Conservation (phyloP, 192 early-diverging fungal genomes). For the Backusella parvicylindrica region DNA sequence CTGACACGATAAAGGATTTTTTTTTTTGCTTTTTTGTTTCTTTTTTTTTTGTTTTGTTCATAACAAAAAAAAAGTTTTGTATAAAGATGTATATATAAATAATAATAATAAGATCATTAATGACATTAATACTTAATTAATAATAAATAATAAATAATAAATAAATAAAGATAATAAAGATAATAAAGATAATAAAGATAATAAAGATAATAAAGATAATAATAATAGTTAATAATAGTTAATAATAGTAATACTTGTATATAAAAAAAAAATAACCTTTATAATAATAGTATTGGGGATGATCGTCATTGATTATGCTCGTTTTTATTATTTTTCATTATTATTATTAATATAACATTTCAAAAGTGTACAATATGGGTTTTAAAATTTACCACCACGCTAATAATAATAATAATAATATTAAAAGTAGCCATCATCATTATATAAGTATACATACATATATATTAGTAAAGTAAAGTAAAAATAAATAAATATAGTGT, state of each 20-base stretch:
- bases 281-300: neutral
- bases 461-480: neutral
- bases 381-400: constrained; percentile 9
- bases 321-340: neutral
- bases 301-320: neutral
- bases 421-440: too few species aligned
- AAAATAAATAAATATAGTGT: neutral
- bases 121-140: neutral
- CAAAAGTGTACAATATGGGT: neutral
- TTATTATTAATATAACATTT: neutral
- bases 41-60: neutral
- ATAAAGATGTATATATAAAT: neutral
- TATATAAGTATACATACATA: too few species aligned
- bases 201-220: neutral
- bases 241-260: too few species aligned
- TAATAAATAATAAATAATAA: neutral
- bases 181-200: too few species aligned
- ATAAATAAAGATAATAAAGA: neutral
- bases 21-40: neutral
- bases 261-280: neutral
- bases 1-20: neutral
- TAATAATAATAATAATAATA: neutral
- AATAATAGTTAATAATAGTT: too few species aligned
- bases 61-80: neutral
- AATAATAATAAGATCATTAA: neutral